Base-by-base conservation (phyloP, 129 eudicot genomes). In the Rutidosis leptorrhynchoides region DNA sequence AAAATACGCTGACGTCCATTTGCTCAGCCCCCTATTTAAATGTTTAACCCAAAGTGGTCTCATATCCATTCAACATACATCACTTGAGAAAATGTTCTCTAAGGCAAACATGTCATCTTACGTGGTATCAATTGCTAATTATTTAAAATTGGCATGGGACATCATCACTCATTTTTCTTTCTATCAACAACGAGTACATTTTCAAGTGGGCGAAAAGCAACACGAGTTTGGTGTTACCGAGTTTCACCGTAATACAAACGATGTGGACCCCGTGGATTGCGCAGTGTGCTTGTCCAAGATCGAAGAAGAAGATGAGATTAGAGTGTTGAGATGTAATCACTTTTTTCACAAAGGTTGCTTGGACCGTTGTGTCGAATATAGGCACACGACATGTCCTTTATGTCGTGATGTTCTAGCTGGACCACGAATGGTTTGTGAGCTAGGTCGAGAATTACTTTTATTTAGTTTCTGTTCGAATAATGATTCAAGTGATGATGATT, bases 291-390 rank as follows among this genome's bases (percentile, higher is more conserved):
- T 78, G 58, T 64, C 45, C 52, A 71, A 58, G 33, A 58, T 78
- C 11, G 69, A 71, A 16, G 78, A 66, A n/a, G 78, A 66, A 12
- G 69, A 78, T 9, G 82, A 71, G 58, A 45, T 71, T 11, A 71
- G 69, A 33, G 67, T 62, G 45, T 14, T 77, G 37, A 27, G 61
- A 23, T 77, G 81, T 45, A 62, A 42, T 6, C 81, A 77, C 57
- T 16, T 78, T 27, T 78, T 78, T 52, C 82, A 78, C 49, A 65
- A 69, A 15, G 78, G 48, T 29, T 82, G 86, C 43, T 62, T 74
- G 11, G 83, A 75, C 21, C 74, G 73, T 37, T 78, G 78, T 68
- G 22, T 68, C 0, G 79, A 71, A 1, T 46, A 56, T 17, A 72
- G 78, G 2, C 72, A 57, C n/a, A 14, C 52, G 15, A 75, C 79